Evolutionary conservation across 2,329 filamentous ascomycete genomes (phyloP).

Genomic region (Penicillium sp.): DNA sequence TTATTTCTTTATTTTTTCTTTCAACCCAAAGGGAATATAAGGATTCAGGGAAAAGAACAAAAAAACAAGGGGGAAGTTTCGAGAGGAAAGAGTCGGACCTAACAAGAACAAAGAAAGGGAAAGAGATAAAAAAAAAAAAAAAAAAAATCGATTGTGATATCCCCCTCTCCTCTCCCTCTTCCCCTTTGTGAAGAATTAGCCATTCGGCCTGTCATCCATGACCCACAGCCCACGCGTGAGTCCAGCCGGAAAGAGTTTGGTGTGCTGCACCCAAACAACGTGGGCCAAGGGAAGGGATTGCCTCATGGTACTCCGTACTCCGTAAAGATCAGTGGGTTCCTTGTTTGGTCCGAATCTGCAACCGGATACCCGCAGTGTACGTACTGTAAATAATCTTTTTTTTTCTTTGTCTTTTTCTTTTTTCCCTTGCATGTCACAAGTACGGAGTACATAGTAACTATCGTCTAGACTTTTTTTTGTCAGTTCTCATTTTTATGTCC

Average conservation of each 20-base stretch:
- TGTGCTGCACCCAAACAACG: conserved; percentile 38
- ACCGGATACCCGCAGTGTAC: background rate
- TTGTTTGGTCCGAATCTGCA: conserved; percentile 13
- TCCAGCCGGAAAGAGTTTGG: conserved; percentile 30
- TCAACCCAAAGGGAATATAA: conserved; percentile 8
- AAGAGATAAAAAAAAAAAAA: conserved; percentile 5
- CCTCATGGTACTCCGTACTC: conserved; percentile 11
- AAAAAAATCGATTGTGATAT: conserved; percentile 3
- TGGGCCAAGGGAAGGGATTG: conserved; percentile 33
- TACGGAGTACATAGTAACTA: background rate
- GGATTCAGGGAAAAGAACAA: conserved; percentile 4
- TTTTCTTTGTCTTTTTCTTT: background rate
- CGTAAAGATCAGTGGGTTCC: conserved; percentile 24
- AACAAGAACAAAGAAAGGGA: conserved; percentile 2
- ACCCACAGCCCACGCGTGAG: conserved; percentile 38
- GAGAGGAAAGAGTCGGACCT: background rate
- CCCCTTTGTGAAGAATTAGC: conserved; percentile 28
- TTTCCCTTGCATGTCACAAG: background rate
- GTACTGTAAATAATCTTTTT: background rate
- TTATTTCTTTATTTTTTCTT: conserved; percentile 3
- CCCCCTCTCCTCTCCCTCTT: background rate
- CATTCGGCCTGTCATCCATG: conserved; percentile 36
- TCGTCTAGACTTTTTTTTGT: background rate
- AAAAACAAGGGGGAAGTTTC: background rate
- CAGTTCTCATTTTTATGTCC: background rate